A percentile compares a stretch with the other conserved stretches of the same genome.
phyloP scores from a whole-genome alignment of 1,284 basidiomycete genomes.

The Lignosus rhinocerotis region DNA sequence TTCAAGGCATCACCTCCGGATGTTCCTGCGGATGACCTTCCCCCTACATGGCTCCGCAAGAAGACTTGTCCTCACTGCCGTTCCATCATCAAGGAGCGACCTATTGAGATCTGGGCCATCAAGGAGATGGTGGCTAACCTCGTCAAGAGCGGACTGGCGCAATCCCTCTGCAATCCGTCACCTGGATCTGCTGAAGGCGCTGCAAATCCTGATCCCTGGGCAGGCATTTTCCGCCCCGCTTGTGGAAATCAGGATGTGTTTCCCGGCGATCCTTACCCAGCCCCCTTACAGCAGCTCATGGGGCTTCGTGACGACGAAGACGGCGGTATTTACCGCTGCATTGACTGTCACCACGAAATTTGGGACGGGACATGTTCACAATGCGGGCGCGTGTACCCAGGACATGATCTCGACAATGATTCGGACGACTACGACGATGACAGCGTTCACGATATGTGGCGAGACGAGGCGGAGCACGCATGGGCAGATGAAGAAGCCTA shows the following conservation, averaged over 20 bases:
- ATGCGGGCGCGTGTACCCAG: constrained; percentile 60
- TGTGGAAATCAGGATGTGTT: constrained; percentile 13
- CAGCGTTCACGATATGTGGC: not conserved
- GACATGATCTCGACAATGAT: constrained; percentile 35
- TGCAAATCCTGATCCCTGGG: constrained; percentile 51
- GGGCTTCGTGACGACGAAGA: constrained; percentile 72
- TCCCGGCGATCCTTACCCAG: constrained; percentile 19
- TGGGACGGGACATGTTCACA: constrained; percentile 60
- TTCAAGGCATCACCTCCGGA: constrained; percentile 50
- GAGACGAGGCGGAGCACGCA: constrained; percentile 11
- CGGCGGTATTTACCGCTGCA: constrained; percentile 69
- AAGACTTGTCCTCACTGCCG: constrained; percentile 81
- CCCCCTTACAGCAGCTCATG: constrained; percentile 39
- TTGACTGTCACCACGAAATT: constrained; percentile 75
- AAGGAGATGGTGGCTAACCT: constrained; percentile 62
- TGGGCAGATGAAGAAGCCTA: constrained; percentile 4
- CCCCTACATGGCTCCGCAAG: constrained; percentile 37
- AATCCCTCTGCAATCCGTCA: constrained; percentile 26
- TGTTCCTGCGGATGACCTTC: constrained; percentile 14
- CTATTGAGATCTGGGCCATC: constrained; percentile 70
- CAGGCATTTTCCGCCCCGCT: constrained; percentile 50
- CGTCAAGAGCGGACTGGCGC: constrained; percentile 52
- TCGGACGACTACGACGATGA: constrained; percentile 10
- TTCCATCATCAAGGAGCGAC: constrained; percentile 56
- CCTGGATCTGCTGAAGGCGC: constrained; percentile 11